Percentiles rank a stretch among this genome's conserved stretches.
These are phyloP conservation scores for Petasospora rhodanensis DNA, from an alignment of 1,139 yeast species.

Conservation along the genomic window DNA sequence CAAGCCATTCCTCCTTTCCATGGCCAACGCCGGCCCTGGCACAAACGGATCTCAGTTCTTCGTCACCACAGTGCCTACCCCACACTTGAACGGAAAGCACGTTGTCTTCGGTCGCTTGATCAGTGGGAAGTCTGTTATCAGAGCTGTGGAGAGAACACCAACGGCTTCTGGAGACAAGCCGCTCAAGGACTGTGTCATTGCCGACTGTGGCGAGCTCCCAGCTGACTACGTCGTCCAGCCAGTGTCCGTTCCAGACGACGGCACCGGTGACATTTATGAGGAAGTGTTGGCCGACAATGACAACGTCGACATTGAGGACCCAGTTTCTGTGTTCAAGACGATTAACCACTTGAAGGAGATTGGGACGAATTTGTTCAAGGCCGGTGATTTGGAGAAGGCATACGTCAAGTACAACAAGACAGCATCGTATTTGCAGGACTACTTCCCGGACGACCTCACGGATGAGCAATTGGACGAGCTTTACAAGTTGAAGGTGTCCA, in stretches of 20 bases:
- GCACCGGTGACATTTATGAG: conserved; percentile 82
- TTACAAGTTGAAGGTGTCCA: conserved; percentile 53
- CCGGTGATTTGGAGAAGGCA: conserved; percentile 53
- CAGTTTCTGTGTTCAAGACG: conserved; percentile 64
- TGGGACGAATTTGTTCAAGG: conserved; percentile 73
- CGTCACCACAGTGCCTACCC: conserved; percentile 79
- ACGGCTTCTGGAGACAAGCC: conserved; percentile 68
- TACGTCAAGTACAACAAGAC: conserved; percentile 71
- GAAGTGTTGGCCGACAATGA: conserved; percentile 73
- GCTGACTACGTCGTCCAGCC: conserved; percentile 47
- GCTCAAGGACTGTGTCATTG: conserved; percentile 56
- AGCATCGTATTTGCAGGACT: conserved; percentile 60
- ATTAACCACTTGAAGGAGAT: conserved; percentile 65
- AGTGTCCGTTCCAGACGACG: conserved; percentile 52
- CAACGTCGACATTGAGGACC: conserved; percentile 52
- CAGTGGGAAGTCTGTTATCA: conserved; percentile 76
- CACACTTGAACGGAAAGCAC: conserved; percentile 89
- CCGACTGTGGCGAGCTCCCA: conserved; percentile 77
- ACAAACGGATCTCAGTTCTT: conserved; percentile 97
- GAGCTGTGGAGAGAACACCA: conserved; percentile 67
- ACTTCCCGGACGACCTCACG: conserved; percentile 66
- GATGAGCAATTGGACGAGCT: conserved; percentile 46
- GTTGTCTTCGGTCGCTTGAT: conserved; percentile 92
- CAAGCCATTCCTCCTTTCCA: conserved; percentile 80
- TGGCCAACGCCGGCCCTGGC: conserved; percentile 96